Percentiles rank a stretch among this genome's conserved stretches.
Conservation (phyloP, 1,284 basidiomycete species). For the Violaceomyces palustris region DNA sequence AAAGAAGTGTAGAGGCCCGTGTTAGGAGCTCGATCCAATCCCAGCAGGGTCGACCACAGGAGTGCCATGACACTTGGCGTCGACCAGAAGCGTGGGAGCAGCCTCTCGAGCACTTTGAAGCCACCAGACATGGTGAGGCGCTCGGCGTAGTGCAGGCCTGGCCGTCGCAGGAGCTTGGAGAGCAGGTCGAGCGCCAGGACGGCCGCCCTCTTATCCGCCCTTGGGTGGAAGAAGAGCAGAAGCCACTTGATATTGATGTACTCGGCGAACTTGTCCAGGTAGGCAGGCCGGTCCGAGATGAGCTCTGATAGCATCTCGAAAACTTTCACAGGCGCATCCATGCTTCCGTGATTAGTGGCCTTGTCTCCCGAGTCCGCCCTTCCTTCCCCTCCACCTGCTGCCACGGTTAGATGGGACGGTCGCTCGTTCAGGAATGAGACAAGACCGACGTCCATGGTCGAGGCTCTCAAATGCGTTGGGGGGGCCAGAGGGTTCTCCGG, state of each 20-base stretch:
- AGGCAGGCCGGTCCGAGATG: slow-evolving; percentile 22
- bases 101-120: slow-evolving; percentile 65
- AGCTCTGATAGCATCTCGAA: slow-evolving; percentile 29
- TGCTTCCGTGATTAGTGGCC: slow-evolving; percentile 3
- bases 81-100: slow-evolving; percentile 68
- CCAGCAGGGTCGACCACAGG: slow-evolving; percentile 63
- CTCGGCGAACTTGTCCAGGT: slow-evolving; percentile 20
- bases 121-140: slow-evolving; percentile 68
- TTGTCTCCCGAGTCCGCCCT: neutral
- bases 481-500: too few relatives aligned
- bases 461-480: too few relatives aligned
- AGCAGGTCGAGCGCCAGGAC: slow-evolving; percentile 28
- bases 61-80: slow-evolving; percentile 60
- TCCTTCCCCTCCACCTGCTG: too few relatives aligned
- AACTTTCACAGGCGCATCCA: slow-evolving; percentile 7
- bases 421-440: too few relatives aligned
- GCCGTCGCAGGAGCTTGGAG: slow-evolving; percentile 11
- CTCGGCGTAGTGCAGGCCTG: slow-evolving; percentile 16
- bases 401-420: too few relatives aligned
- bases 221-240: slow-evolving; percentile 40
- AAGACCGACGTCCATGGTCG: too few relatives aligned
- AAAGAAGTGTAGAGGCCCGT: slow-evolving; percentile 47
- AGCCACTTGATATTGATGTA: slow-evolving; percentile 38
- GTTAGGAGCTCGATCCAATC: slow-evolving; percentile 56
- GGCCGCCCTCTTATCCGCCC: slow-evolving; percentile 19